phyloP scores from a whole-genome alignment of 2,329 filamentous ascomycete species.

The Aspergillus neotritici region DNA sequence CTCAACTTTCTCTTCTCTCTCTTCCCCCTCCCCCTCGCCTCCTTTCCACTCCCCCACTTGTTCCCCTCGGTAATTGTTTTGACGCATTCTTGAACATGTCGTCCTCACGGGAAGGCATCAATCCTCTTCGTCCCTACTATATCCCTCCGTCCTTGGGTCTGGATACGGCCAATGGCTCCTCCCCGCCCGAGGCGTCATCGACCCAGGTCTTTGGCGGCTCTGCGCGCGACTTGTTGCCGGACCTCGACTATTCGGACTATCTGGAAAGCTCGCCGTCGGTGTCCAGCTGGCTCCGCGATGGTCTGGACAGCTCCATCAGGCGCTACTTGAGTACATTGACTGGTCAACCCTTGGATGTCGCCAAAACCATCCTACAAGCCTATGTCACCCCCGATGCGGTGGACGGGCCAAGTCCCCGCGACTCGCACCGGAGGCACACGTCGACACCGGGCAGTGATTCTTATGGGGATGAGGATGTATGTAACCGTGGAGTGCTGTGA shows the following conservation, averaged over 20 bases:
- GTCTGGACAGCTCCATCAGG: conserved; percentile 81
- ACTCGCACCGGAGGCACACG: conserved; percentile 21
- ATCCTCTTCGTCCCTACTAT: conserved; percentile 58
- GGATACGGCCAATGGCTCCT: conserved; percentile 39
- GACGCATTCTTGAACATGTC: conserved; percentile 34
- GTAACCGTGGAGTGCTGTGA: conserved; percentile 5
- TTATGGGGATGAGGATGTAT: conserved; percentile 33
- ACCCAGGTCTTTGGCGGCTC: conserved; percentile 52
- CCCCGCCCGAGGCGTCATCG: conserved; percentile 37
- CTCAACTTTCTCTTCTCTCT: conserved; percentile 2
- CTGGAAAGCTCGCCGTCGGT: conserved; percentile 71
- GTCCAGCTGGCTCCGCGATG: conserved; percentile 66
- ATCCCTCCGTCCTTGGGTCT: conserved; percentile 61
- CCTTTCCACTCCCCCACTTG: background rate
- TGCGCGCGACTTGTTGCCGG: conserved; percentile 79
- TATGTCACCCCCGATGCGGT: conserved; percentile 45
- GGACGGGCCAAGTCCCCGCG: conserved; percentile 24
- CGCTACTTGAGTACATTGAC: conserved; percentile 86
- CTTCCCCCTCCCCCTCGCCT: background rate
- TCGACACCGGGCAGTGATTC: conserved; percentile 11
- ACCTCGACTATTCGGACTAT: conserved; percentile 89
- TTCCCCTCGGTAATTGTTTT: background rate
- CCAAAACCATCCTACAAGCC: conserved; percentile 86
- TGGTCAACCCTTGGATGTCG: conserved; percentile 93
- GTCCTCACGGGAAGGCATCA: conserved; percentile 47